A percentile compares a stretch with the other conserved stretches of the same genome.
These are phyloP conservation scores for Sporothrix variecibatus DNA, from an alignment of 2,329 filamentous ascomycete genomes.

Conservation along the genomic window DNA sequence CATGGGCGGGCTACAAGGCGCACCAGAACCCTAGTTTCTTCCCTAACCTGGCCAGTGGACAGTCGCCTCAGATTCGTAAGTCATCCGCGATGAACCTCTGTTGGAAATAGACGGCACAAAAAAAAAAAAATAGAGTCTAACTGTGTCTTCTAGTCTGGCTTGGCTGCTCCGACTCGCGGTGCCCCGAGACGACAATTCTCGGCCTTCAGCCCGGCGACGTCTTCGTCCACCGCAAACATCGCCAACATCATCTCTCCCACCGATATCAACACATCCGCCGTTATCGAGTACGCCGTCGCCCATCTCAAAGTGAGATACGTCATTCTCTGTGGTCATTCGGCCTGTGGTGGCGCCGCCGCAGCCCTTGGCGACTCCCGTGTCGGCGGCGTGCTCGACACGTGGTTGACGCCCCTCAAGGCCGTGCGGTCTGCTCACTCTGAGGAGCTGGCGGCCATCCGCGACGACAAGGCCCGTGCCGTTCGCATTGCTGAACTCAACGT, in stretches of 20 bases:
- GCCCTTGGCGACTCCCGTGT: constrained; percentile 52
- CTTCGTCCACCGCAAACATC: constrained; percentile 90
- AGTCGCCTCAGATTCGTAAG: constrained; percentile 62
- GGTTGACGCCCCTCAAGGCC: constrained; percentile 54
- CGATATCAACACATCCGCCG: constrained; percentile 73
- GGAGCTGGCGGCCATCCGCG: constrained; percentile 57
- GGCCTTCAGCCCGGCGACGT: constrained; percentile 79
- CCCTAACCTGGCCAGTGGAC: constrained; percentile 64
- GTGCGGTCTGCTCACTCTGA: constrained; percentile 50
- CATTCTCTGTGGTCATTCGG: constrained; percentile 68
- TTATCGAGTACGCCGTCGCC: constrained; percentile 77
- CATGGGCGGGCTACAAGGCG: constrained; percentile 67
- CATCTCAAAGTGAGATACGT: constrained; percentile 72
- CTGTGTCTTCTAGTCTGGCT: constrained; percentile 65
- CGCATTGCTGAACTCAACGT: constrained; percentile 79
- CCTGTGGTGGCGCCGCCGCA: constrained; percentile 67
- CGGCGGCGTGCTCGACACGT: constrained; percentile 57
- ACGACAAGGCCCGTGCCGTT: constrained; percentile 56
- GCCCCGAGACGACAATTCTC: constrained; percentile 80
- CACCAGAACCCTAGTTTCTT: constrained; percentile 72
- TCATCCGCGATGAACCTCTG: neutral
- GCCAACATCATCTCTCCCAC: constrained; percentile 76
- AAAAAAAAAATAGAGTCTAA: neutral
- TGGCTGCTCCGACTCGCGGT: constrained; percentile 82
- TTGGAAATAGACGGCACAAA: neutral